Base-by-base conservation (phyloP, 2,329 filamentous ascomycete species). In the Fusarium scirpi region DNA sequence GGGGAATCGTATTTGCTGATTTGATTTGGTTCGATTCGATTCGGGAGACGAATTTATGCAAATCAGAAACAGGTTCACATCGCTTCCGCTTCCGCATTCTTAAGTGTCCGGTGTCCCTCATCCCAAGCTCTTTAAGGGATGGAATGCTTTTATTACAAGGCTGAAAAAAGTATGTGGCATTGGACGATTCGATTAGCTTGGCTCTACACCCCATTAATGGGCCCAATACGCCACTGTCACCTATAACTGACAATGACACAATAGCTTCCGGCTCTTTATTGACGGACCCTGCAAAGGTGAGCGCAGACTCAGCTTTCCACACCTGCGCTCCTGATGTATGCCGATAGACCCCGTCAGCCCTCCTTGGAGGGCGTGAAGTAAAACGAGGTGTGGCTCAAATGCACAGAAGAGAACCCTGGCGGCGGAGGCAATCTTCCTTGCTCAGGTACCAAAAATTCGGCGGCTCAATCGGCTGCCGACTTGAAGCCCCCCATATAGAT, bases 191-290 rank as follows among this genome's bases (percentile, higher is more conserved):
- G 47, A 34, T 66, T 74, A 52, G 55, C 58, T 59, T 67, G 38
- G 63, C 70, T 71, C 65, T 71, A 62, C 43, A 62, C 51, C 52
- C 55, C 40, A 70, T 66, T 51, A 34, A 40, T 53, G 34, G 60
- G 60, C 58, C 63, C 54, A 64, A 58, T 58, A 65, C 72, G 68
- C 72, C 70, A 74, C 72, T 73, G 73, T 74, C 72, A 75, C 72
- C 53, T 69, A 47, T 58, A 49, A 61, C 55, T 56, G 59, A 44
- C 55, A 68, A 74, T 74, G 67, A 60, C 61, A 73, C 72, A 70
- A 71, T 72, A 67, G 62, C 59, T 62, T 69, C 64, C 53, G 51
- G 46, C 60, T 48, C 44, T 71, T 59, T 69, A 53, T 55, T 65
- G 34, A 47, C 47, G 53, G 62, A 38, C 64, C 57, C 64, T 69